Conservation (phyloP, 306 rosid genomes). For the Rubus idaeus region DNA sequence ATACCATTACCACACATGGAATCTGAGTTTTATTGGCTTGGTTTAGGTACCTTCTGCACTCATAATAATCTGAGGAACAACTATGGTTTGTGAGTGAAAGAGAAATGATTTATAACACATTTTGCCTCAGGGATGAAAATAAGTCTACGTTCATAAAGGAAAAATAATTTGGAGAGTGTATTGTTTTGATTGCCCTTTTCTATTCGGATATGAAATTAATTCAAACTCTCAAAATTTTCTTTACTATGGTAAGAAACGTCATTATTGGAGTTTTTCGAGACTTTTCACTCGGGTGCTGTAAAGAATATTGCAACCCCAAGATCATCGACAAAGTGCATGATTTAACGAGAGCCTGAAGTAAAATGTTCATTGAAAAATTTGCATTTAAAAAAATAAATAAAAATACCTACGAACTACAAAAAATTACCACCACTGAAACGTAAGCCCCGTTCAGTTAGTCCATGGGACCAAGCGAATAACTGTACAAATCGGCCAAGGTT, state of each 20-base stretch:
- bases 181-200: not conserved
- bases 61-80: not conserved
- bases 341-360: too few relatives aligned
- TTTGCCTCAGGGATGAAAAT: not conserved
- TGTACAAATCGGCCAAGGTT: conserved; percentile 16
- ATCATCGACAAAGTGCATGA: too few relatives aligned
- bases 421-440: not conserved
- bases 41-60: not conserved
- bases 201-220: not conserved
- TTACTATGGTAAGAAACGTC: too few relatives aligned
- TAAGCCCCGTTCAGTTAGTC: conserved; percentile 24
- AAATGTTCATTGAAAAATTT: too few relatives aligned
- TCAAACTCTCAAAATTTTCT: not conserved
- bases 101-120: not conserved
- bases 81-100: too few relatives aligned
- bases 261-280: too few relatives aligned
- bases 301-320: too few relatives aligned
- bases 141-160: too few relatives aligned
- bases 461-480: conserved; percentile 17
- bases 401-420: too few relatives aligned
- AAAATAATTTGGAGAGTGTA: not conserved
- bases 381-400: too few relatives aligned
- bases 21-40: not conserved
- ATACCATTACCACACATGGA: not conserved
- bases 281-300: too few relatives aligned